Conservation (phyloP, 1,284 basidiomycete species). For the Moesziomyces sp. region DNA sequence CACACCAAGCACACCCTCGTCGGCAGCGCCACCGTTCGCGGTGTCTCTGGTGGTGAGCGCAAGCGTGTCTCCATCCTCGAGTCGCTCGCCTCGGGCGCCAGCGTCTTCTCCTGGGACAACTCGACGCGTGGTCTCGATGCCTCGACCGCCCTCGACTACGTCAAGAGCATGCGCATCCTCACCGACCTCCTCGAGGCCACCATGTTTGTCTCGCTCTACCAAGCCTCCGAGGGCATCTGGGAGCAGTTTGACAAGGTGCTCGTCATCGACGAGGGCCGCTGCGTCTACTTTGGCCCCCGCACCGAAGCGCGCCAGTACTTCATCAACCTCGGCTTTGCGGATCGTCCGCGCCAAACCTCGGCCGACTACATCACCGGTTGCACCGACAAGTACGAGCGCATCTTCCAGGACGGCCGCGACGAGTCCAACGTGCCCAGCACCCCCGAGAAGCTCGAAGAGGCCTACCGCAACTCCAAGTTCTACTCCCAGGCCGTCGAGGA, state of each 20-base stretch:
- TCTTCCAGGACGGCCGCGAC: constrained; percentile 77
- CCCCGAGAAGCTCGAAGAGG: constrained; percentile 78
- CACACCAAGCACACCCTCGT: constrained; percentile 80
- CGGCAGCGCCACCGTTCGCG: constrained; percentile 79
- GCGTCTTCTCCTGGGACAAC: constrained; percentile 79
- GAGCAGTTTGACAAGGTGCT: constrained; percentile 74
- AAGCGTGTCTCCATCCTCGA: constrained; percentile 80
- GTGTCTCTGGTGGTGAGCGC: constrained; percentile 75
- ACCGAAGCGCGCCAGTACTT: constrained; percentile 58
- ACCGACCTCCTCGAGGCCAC: constrained; percentile 81
- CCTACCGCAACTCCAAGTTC: constrained; percentile 75
- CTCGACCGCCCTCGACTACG: constrained; percentile 82
- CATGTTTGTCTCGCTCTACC: constrained; percentile 83
- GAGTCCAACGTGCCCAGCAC: constrained; percentile 77
- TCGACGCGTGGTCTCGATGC: constrained; percentile 80
- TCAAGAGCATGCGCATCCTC: constrained; percentile 78
- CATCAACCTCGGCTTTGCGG: constrained; percentile 66
- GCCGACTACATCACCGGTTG: constrained; percentile 61
- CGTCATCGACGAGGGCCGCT: constrained; percentile 63
- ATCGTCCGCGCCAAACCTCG: constrained; percentile 77
- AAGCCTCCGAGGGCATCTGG: constrained; percentile 69
- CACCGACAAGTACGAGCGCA: constrained; percentile 54
- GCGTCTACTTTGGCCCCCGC: constrained; percentile 63
- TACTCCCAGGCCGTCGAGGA: constrained; percentile 72
- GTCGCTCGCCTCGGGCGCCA: constrained; percentile 72